Base-by-base conservation (phyloP, 495 filamentous ascomycete species). In the Aspergillus sclerotioniger region DNA sequence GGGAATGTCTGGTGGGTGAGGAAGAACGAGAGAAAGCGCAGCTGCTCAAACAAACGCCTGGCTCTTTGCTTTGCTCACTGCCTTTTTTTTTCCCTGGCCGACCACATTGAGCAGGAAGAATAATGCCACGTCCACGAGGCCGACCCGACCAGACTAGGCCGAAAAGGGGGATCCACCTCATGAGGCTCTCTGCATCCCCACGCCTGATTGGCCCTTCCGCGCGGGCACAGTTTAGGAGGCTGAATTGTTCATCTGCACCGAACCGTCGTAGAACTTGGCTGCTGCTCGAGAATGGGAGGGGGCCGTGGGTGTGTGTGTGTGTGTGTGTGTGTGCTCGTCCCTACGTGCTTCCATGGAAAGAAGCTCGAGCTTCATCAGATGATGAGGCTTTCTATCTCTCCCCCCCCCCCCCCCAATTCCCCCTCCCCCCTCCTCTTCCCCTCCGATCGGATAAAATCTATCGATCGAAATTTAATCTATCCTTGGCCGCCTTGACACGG, bases 191-290 rank as follows among this genome's bases (percentile, higher is more conserved):
- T 43, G 56, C 53, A 6, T 20, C 13, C 19, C 8, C 5, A 10
- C 19, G 53, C 13, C 5, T 58, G 29, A 63, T 67, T 67, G 64
- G 64, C 47, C 35, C 17, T 31, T 13, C 44, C 13, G 7, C 8
- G 59, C 58, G 46, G 53, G 47, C 37, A 52, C 45, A 60, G 45
- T 21, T 32, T 39, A 67, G 59, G 64, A 67, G 64, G 64, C 64
- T 67, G 64, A 67, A 67, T 51, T 61, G 56, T 63, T 51, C 55
- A 43, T 66, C 64, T 67, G 64, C 64, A 67, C 37, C 50, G 64
- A 67, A 67, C 54, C 58, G 56, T 54, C 55, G 58, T 67, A 56
- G 61, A 67, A 67, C 61, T 61, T 62, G 54, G 54, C 45, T 44
- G 35, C 13, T 41, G 37, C 37, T 41, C 37, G 25, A 25, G 25